Percentiles rank a stretch among this genome's conserved stretches.
These are phyloP conservation scores for Emergomyces pasteurianus DNA, from an alignment of 2,329 filamentous ascomycete species.

Conservation along the genomic window DNA sequence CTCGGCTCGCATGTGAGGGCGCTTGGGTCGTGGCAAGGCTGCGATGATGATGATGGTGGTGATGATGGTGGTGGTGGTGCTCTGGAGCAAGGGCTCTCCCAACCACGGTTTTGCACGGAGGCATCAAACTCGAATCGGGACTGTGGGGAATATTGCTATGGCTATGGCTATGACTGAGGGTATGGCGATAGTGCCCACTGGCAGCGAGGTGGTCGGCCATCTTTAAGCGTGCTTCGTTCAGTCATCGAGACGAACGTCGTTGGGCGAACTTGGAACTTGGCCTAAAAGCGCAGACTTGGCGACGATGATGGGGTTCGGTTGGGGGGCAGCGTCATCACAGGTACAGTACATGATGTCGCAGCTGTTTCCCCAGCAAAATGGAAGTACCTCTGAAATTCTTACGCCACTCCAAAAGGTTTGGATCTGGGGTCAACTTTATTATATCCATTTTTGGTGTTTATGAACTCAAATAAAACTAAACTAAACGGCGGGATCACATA, in stretches of 20 bases:
- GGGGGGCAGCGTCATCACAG: neutral
- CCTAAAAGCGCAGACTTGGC: neutral
- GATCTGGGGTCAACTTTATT: neutral
- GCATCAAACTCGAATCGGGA: constrained; percentile 20
- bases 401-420: neutral
- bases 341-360: neutral
- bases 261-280: too few relatives aligned
- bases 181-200: neutral
- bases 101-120: constrained; percentile 28
- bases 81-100: constrained; percentile 29
- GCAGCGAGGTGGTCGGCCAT: neutral
- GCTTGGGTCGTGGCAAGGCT: constrained; percentile 28
- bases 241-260: neutral
- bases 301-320: neutral
- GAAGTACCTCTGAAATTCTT: neutral
- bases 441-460: too few relatives aligned
- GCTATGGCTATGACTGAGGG: neutral
- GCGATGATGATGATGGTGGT: constrained; percentile 22
- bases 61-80: constrained; percentile 23
- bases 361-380: neutral
- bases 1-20: constrained; percentile 22
- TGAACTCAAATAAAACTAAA: too few relatives aligned
- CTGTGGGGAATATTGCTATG: constrained; percentile 14
- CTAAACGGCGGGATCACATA: too few relatives aligned
- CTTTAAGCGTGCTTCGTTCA: neutral